These are phyloP conservation scores for Claviceps arundinis DNA, from an alignment of 2,329 filamentous ascomycete genomes.

Conservation along the genomic window DNA sequence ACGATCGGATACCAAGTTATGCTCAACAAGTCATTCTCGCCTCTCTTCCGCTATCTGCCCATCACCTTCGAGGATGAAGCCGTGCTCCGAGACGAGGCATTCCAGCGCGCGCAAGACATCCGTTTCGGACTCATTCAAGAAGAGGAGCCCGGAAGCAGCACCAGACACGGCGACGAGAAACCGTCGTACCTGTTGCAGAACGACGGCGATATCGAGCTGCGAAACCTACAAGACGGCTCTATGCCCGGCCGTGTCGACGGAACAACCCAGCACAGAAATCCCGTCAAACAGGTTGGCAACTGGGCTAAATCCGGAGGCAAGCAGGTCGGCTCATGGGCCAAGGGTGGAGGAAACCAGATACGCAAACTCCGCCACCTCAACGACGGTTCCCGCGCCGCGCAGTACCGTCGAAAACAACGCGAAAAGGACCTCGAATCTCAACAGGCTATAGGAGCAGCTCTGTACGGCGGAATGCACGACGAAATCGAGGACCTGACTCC, in stretches of 20 bases:
- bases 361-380: slow-evolving; percentile 26
- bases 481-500: slow-evolving; percentile 90
- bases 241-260: slow-evolving; percentile 7
- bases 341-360: slow-evolving; percentile 34
- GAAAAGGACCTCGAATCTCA: slow-evolving; percentile 59
- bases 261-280: slow-evolving; percentile 24
- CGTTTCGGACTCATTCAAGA: slow-evolving; percentile 50
- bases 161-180: slow-evolving; percentile 16
- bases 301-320: slow-evolving; percentile 26
- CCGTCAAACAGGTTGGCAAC: slow-evolving; percentile 32
- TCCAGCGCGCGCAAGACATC: slow-evolving; percentile 62
- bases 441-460: slow-evolving; percentile 58
- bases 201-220: slow-evolving; percentile 25
- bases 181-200: slow-evolving; percentile 19
- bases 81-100: slow-evolving; percentile 77
- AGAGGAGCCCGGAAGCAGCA: slow-evolving; percentile 22
- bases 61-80: slow-evolving; percentile 95
- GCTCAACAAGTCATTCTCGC: slow-evolving; percentile 71
- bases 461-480: slow-evolving; percentile 80
- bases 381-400: slow-evolving; percentile 25
- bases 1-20: slow-evolving; percentile 69
- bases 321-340: slow-evolving; percentile 21
- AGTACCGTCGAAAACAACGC: slow-evolving; percentile 35
- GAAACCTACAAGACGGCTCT: slow-evolving; percentile 17
- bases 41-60: slow-evolving; percentile 76